Evolutionary conservation across 106 monocot species (phyloP).

Genomic region (Posidonia australis): DNA sequence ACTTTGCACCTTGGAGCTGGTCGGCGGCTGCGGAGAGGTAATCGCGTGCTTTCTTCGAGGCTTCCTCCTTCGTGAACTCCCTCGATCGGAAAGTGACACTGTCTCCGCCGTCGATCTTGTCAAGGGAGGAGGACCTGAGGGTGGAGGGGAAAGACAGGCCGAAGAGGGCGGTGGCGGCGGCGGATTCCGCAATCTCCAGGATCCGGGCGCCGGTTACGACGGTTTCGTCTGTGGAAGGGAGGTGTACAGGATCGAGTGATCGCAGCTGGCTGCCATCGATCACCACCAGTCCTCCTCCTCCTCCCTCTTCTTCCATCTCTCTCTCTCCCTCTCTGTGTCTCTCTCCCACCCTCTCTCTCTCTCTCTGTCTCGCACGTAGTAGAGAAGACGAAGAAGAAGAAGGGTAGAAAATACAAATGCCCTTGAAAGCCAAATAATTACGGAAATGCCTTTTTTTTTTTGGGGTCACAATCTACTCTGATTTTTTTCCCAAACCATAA

Average conservation of each 20-base stretch:
- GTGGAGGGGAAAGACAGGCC: conserved; percentile 22
- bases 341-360: too few species aligned
- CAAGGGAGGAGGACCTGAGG: not conserved
- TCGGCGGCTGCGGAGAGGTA: conserved; percentile 32
- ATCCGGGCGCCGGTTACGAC: conserved; percentile 19
- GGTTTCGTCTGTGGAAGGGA: conserved; percentile 7
- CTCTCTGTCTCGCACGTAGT: too few species aligned
- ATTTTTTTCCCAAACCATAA: too few species aligned
- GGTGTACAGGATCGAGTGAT: conserved; percentile 17
- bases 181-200: conserved; percentile 25
- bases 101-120: not conserved
- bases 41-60: conserved; percentile 4
- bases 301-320: not conserved
- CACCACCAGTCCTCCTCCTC: not conserved
- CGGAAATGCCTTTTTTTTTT: too few species aligned
- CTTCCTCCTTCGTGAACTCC: conserved; percentile 20
- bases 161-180: conserved; percentile 22
- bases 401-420: too few species aligned
- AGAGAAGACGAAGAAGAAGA: too few species aligned
- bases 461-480: too few species aligned
- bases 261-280: not conserved
- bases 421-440: too few species aligned
- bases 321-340: too few species aligned
- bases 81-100: not conserved
- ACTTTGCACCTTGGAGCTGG: conserved; percentile 21